A percentile compares a stretch with the other conserved stretches of the same genome.
phyloP scores from a whole-genome alignment of 2,329 filamentous ascomycete genomes.

The Beauveria australis region DNA sequence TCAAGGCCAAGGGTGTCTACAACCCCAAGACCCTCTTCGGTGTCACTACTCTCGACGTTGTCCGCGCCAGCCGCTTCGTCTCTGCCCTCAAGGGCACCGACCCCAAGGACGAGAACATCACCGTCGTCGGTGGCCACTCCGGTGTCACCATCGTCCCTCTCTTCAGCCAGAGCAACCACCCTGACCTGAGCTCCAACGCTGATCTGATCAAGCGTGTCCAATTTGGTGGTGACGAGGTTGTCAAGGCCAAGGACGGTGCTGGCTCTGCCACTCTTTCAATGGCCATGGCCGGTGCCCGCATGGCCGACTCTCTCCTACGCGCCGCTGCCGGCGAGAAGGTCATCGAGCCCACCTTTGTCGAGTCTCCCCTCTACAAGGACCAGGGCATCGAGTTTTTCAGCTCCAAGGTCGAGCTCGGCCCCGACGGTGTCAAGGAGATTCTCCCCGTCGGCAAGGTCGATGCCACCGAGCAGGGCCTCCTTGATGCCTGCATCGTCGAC shows the following conservation, averaged over 20 bases:
- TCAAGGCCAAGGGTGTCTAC: conserved; percentile 93
- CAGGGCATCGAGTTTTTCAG: conserved; percentile 97
- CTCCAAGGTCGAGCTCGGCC: conserved; percentile 90
- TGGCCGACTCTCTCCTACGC: conserved; percentile 87
- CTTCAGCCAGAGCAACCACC: conserved; percentile 87
- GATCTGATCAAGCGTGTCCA: conserved; percentile 89
- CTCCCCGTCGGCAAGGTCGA: conserved; percentile 78
- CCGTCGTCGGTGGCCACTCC: conserved; percentile 93
- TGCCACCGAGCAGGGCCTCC: conserved; percentile 77
- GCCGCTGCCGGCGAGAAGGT: conserved; percentile 91
- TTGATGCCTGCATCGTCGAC: conserved; percentile 76
- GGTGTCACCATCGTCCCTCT: conserved; percentile 98
- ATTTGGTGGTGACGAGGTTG: conserved; percentile 98
- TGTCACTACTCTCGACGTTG: conserved; percentile 97
- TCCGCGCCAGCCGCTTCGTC: conserved; percentile 96
- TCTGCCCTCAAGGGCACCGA: conserved; percentile 86
- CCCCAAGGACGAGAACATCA: conserved; percentile 87
- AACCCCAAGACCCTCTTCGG: conserved; percentile 99
- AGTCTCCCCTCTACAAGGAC: conserved; percentile 97
- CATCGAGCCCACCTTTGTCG: conserved; percentile 92
- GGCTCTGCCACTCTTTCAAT: conserved; percentile 97
- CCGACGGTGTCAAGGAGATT: conserved; percentile 93
- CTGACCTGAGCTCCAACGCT: conserved; percentile 69
- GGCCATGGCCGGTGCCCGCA: conserved; percentile 84
- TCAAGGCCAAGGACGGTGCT: conserved; percentile 97